A percentile compares a stretch with the other conserved stretches of the same genome.
Conservation (phyloP, 2,329 filamentous ascomycete species). For the Purpureocillium takamizusanense region DNA sequence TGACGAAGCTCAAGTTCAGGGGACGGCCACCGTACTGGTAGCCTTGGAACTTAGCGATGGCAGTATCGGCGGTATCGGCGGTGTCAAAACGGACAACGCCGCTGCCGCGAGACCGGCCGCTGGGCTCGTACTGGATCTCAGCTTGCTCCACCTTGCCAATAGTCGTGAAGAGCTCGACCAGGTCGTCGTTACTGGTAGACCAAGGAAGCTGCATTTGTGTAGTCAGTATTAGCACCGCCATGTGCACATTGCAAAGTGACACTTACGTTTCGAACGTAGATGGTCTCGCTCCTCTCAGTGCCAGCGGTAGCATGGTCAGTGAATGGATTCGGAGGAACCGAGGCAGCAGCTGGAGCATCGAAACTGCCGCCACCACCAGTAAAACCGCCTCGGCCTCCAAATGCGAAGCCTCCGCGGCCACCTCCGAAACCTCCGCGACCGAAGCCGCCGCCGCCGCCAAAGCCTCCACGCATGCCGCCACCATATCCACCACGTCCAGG, state of each 20-base stretch:
- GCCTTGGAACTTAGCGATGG: conserved; percentile 93
- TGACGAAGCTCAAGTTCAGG: conserved; percentile 86
- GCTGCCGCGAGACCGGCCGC: conserved; percentile 86
- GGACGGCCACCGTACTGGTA: conserved; percentile 96
- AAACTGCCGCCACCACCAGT: conserved; percentile 28
- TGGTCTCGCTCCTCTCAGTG: conserved; percentile 71
- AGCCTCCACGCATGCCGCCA: conserved; percentile 49
- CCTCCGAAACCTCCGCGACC: conserved; percentile 35
- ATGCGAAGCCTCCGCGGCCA: conserved; percentile 29
- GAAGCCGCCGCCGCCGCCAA: conserved; percentile 44
- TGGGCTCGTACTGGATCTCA: conserved; percentile 98
- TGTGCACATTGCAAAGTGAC: background rate
- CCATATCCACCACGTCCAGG: conserved; percentile 51
- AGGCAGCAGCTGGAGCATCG: conserved; percentile 37
- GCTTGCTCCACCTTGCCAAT: conserved; percentile 97
- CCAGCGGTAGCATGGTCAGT: conserved; percentile 86
- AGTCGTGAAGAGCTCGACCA: conserved; percentile 92
- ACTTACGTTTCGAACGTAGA: conserved; percentile 96
- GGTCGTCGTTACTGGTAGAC: conserved; percentile 97
- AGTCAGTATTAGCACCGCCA: background rate
- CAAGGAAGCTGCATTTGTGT: conserved; percentile 67
- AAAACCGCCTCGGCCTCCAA: conserved; percentile 43
- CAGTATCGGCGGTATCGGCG: conserved; percentile 77
- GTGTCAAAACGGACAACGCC: conserved; percentile 93
- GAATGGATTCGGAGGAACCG: conserved; percentile 73